Conservation (phyloP, 2,329 filamentous ascomycete genomes). For the Torrubiellomyces zombiae region DNA sequence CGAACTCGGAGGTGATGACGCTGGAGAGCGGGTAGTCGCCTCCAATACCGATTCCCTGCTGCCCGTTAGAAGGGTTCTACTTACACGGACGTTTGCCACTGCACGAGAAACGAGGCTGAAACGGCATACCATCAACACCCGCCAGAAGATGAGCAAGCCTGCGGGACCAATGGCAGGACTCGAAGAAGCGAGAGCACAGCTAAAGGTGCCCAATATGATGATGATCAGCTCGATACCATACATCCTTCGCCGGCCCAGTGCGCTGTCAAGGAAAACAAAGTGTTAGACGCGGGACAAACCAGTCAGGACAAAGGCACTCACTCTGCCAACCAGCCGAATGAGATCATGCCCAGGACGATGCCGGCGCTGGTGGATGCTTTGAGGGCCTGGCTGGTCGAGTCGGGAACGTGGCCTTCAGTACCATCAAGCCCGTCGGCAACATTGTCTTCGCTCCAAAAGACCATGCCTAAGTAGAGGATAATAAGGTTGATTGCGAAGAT, state of each 20-base stretch:
- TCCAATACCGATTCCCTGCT: slow-evolving; percentile 53
- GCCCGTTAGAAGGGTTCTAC: slow-evolving; percentile 2
- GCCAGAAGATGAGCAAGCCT: slow-evolving; percentile 55
- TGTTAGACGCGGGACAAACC: slow-evolving; percentile 5
- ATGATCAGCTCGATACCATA: slow-evolving; percentile 63
- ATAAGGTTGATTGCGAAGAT: slow-evolving; percentile 70
- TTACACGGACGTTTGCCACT: too few species aligned
- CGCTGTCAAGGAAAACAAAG: slow-evolving; percentile 15
- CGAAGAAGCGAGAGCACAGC: slow-evolving; percentile 44
- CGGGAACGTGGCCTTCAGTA: slow-evolving; percentile 42
- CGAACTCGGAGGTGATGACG: slow-evolving; percentile 74
- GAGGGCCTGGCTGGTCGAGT: slow-evolving; percentile 52
- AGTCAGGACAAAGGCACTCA: slow-evolving; percentile 8
- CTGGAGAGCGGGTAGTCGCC: slow-evolving; percentile 70
- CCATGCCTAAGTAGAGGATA: slow-evolving; percentile 54
- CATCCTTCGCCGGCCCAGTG: slow-evolving; percentile 63
- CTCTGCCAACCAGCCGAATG: slow-evolving; percentile 66
- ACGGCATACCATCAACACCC: slow-evolving; percentile 47
- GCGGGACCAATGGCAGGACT: slow-evolving; percentile 43
- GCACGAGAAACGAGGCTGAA: neutral
- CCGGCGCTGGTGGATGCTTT: slow-evolving; percentile 70
- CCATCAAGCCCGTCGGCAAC: slow-evolving; percentile 29
- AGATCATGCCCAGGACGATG: slow-evolving; percentile 60
- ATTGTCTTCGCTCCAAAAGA: slow-evolving; percentile 47
- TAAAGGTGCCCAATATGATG: slow-evolving; percentile 54